These are phyloP conservation scores for Cladosporium oxysporum DNA, from an alignment of 2,329 filamentous ascomycete species.

Conservation along the genomic window DNA sequence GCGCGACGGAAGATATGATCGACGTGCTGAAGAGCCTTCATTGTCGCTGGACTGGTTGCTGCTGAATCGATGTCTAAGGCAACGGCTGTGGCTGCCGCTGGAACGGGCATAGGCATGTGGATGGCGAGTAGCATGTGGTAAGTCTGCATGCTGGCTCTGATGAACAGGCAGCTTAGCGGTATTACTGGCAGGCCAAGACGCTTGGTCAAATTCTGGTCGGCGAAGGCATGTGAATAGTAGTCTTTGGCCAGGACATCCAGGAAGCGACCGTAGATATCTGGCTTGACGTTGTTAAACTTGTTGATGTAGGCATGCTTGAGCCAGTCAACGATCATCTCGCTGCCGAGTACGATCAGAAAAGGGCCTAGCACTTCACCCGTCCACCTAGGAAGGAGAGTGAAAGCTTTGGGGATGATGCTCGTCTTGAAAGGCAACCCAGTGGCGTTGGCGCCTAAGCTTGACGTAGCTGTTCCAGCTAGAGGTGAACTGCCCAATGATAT, in stretches of 20 bases:
- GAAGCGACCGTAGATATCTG: constrained; percentile 83
- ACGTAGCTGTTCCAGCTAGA: constrained; percentile 26
- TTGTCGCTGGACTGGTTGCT: constrained; percentile 67
- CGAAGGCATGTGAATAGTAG: constrained; percentile 96
- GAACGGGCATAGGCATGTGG: constrained; percentile 73
- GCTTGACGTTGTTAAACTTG: constrained; percentile 98
- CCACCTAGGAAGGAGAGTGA: constrained; percentile 84
- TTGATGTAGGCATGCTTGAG: constrained; percentile 97
- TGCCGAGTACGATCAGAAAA: constrained; percentile 90
- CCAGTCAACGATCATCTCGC: constrained; percentile 95
- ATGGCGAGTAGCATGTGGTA: constrained; percentile 98
- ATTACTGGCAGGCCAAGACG: constrained; percentile 88
- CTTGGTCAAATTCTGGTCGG: constrained; percentile 84
- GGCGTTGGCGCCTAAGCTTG: constrained; percentile 42
- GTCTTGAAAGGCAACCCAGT: constrained; percentile 53
- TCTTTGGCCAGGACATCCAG: constrained; percentile 95
- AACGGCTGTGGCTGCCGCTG: constrained; percentile 66
- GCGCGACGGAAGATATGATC: constrained; percentile 76
- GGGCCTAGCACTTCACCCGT: constrained; percentile 88
- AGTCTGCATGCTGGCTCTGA: constrained; percentile 89
- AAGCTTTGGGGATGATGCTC: constrained; percentile 81
- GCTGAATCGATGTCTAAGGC: constrained; percentile 54
- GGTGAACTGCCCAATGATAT: constrained; percentile 39
- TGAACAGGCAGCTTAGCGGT: constrained; percentile 90
- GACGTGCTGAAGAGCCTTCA: constrained; percentile 75